phyloP scores from a whole-genome alignment of 176 grass and related monocot genomes.

The Triticum dicoccoides region DNA sequence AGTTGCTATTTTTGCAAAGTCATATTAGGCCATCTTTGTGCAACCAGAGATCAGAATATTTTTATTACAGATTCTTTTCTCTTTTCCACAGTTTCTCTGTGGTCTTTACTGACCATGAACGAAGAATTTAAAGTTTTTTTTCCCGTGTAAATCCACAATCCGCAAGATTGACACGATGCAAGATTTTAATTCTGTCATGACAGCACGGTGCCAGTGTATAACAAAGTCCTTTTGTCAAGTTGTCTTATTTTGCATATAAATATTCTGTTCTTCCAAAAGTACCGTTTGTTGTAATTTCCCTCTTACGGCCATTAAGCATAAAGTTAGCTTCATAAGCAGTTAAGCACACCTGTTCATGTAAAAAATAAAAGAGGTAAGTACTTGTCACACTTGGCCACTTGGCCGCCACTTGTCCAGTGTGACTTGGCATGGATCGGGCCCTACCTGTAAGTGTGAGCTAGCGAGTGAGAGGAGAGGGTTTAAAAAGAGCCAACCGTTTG shows the following conservation, averaged over 20 bases:
- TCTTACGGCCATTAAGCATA: not conserved
- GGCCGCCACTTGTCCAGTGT: no score
- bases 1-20: conserved; percentile 94
- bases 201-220: not conserved
- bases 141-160: conserved; percentile 29
- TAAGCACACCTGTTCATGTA: no score
- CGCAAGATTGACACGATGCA: not conserved
- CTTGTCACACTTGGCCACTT: no score
- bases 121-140: not conserved
- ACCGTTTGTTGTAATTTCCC: not conserved
- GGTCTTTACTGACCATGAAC: not conserved
- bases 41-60: not conserved
- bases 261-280: not conserved
- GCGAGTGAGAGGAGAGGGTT: no score
- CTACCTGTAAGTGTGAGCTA: no score
- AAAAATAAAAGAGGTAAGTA: no score
- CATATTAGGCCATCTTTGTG: conserved; percentile 50
- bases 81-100: not conserved
- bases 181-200: conserved; percentile 14
- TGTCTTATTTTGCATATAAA: not conserved
- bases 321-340: no score
- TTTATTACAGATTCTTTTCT: not conserved
- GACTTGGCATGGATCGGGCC: no score
- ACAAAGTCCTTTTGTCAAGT: not conserved
- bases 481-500: no score